Evolutionary conservation across 2,329 filamentous ascomycete genomes (phyloP).

Genomic region (Botrytis hyacinthi): DNA sequence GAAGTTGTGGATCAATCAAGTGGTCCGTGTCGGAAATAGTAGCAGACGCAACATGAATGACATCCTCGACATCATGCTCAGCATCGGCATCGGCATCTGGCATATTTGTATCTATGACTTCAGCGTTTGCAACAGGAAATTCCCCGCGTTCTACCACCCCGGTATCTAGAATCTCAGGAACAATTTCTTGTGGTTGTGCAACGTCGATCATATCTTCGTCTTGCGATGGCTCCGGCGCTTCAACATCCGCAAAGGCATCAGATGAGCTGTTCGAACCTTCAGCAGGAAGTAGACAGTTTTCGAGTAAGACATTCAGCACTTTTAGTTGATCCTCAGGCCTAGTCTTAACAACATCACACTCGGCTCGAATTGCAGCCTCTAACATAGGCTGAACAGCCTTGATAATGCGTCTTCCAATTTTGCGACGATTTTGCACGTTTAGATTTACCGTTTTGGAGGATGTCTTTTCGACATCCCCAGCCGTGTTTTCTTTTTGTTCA

Average conservation of each 20-base stretch:
- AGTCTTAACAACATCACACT: slow-evolving; percentile 75
- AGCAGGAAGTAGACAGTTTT: slow-evolving; percentile 53
- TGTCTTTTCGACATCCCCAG: slow-evolving; percentile 38
- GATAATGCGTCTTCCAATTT: slow-evolving; percentile 84
- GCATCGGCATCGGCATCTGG: slow-evolving; percentile 40
- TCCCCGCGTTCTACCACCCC: slow-evolving; percentile 12
- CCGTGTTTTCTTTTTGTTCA: neutral
- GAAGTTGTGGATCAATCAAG: slow-evolving; percentile 26
- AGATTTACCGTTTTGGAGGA: slow-evolving; percentile 43
- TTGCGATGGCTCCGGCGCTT: slow-evolving; percentile 44
- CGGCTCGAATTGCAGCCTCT: slow-evolving; percentile 72
- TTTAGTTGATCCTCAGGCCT: slow-evolving; percentile 67
- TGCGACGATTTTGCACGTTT: slow-evolving; percentile 78
- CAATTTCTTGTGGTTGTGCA: neutral
- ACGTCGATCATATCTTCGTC: slow-evolving; percentile 40
- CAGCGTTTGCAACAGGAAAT: slow-evolving; percentile 32
- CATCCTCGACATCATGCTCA: slow-evolving; percentile 23
- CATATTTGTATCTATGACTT: slow-evolving; percentile 37
- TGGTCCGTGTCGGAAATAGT: slow-evolving; percentile 30
- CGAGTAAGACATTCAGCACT: slow-evolving; percentile 72
- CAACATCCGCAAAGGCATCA: slow-evolving; percentile 33
- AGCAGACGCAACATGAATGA: slow-evolving; percentile 18
- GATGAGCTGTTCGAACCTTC: slow-evolving; percentile 17
- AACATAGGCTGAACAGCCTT: slow-evolving; percentile 77
- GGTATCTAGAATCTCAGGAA: neutral